These are phyloP conservation scores for Peltaster fructicola DNA, from an alignment of 2,329 filamentous ascomycete species.

Conservation along the genomic window DNA sequence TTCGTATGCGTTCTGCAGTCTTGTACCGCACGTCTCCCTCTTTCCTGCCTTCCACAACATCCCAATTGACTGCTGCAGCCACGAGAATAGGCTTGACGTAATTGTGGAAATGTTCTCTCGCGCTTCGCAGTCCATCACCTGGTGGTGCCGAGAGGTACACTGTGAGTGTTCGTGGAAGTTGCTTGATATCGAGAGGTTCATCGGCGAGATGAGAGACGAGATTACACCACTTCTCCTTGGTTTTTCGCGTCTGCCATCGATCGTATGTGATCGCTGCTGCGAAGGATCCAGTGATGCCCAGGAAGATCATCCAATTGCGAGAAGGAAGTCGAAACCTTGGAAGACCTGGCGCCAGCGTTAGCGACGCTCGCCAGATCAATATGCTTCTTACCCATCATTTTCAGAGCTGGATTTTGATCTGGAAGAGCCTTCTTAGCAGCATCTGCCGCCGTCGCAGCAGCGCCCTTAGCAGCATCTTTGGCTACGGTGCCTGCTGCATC, in stretches of 20 bases:
- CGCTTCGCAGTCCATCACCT: conserved; percentile 62
- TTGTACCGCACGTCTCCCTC: conserved; percentile 86
- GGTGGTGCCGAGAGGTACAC: conserved; percentile 76
- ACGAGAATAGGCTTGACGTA: conserved; percentile 89
- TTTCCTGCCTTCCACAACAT: conserved; percentile 78
- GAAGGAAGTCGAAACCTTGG: conserved; percentile 80
- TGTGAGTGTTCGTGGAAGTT: conserved; percentile 68
- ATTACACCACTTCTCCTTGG: conserved; percentile 71
- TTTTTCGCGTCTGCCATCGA: conserved; percentile 70
- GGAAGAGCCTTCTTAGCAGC: conserved; percentile 21
- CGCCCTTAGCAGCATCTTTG: conserved; percentile 5
- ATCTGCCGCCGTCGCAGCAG: conserved; percentile 13
- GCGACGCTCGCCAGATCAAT: neutral
- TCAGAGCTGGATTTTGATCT: conserved; percentile 52
- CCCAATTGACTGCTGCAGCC: conserved; percentile 82
- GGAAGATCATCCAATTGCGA: conserved; percentile 95
- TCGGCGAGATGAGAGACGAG: conserved; percentile 70
- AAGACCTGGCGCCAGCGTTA: conserved; percentile 38
- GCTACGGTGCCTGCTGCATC: conserved; percentile 1
- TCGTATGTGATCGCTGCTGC: conserved; percentile 77
- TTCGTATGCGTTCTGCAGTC: conserved; percentile 70
- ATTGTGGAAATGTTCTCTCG: conserved; percentile 90
- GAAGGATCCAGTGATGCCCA: conserved; percentile 59
- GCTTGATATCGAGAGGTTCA: conserved; percentile 53
- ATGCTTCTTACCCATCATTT: conserved; percentile 41